phyloP scores from a whole-genome alignment of 495 filamentous ascomycete species.

The Penicillium angulare region DNA sequence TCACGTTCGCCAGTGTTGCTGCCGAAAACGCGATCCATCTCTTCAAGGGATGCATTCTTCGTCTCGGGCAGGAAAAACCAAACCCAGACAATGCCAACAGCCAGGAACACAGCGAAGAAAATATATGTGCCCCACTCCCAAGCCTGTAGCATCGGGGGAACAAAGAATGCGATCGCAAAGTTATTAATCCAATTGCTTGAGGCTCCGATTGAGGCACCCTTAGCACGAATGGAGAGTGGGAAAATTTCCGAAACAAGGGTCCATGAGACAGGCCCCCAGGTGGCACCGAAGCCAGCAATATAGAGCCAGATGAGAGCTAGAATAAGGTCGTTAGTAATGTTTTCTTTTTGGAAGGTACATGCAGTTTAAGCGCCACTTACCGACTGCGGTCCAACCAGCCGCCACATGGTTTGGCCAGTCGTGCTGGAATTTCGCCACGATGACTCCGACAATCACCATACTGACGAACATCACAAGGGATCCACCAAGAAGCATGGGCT shows the following conservation, averaged over 20 bases:
- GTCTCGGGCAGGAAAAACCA: slow-evolving; percentile 55
- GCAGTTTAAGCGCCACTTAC: slow-evolving; percentile 24
- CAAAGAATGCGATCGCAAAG: slow-evolving; percentile 48
- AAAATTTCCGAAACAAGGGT: slow-evolving; percentile 40
- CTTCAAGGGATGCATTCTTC: slow-evolving; percentile 65
- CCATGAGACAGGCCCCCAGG: slow-evolving; percentile 49
- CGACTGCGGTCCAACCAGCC: slow-evolving; percentile 44
- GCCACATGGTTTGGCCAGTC: slow-evolving; percentile 33
- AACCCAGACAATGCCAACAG: slow-evolving; percentile 40
- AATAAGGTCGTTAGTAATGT: slow-evolving; percentile 11
- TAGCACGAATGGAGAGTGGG: slow-evolving; percentile 44
- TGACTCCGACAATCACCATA: slow-evolving; percentile 48
- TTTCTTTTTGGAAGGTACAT: slow-evolving; percentile 3
- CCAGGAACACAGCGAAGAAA: slow-evolving; percentile 37
- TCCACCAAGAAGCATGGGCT: slow-evolving; percentile 69
- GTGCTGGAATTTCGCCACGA: slow-evolving; percentile 41
- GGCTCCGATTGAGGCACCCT: slow-evolving; percentile 40
- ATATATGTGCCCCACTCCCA: slow-evolving; percentile 51
- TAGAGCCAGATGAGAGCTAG: slow-evolving; percentile 34
- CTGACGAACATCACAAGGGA: slow-evolving; percentile 43
- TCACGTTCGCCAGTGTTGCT: slow-evolving; percentile 38
- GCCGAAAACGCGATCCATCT: slow-evolving; percentile 53
- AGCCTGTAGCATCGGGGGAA: slow-evolving; percentile 45
- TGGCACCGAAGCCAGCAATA: slow-evolving; percentile 59
- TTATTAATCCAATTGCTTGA: slow-evolving; percentile 51